Percentiles rank a stretch among this genome's conserved stretches.
phyloP scores from a whole-genome alignment of 2,329 filamentous ascomycete genomes.

The Clonostachys rosea region DNA sequence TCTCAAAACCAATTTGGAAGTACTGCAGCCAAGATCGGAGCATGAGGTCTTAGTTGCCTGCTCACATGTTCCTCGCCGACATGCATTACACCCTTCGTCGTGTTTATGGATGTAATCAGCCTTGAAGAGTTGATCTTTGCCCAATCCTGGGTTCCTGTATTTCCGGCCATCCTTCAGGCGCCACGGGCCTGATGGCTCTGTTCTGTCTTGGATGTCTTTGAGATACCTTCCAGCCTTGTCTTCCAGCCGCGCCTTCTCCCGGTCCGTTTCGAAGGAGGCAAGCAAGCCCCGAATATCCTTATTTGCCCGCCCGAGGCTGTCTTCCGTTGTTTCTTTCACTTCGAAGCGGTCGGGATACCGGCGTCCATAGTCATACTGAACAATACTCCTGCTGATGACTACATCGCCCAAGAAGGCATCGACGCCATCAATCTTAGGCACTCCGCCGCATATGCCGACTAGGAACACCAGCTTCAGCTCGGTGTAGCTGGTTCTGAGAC shows the following conservation, averaged over 20 bases:
- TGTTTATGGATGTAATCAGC: neutral
- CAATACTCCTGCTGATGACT: slow-evolving; percentile 11
- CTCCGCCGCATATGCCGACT: slow-evolving; percentile 28
- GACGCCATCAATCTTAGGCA: slow-evolving; percentile 7
- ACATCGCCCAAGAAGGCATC: slow-evolving; percentile 17
- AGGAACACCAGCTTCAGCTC: slow-evolving; percentile 19
- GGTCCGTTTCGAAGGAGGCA: neutral
- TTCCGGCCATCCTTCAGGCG: neutral
- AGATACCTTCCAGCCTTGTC: neutral
- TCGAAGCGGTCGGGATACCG: slow-evolving; percentile 13
- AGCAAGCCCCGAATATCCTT: slow-evolving; percentile 13
- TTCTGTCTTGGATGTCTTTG: neutral
- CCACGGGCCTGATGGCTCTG: neutral
- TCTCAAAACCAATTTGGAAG: no score
- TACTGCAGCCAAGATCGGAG: neutral
- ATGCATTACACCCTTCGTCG: no score
- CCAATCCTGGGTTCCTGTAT: neutral
- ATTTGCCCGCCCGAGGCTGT: slow-evolving; percentile 16
- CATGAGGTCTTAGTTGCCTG: neutral
- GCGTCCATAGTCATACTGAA: slow-evolving; percentile 13
- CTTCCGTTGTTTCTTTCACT: slow-evolving; percentile 13
- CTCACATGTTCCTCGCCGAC: neutral
- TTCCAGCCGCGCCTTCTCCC: slow-evolving; percentile 1
- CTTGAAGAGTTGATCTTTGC: neutral
- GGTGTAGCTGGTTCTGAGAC: slow-evolving; percentile 1